Evolutionary conservation across 139 green algal species (phyloP).

Genomic region (Marvania coccoides): DNA sequence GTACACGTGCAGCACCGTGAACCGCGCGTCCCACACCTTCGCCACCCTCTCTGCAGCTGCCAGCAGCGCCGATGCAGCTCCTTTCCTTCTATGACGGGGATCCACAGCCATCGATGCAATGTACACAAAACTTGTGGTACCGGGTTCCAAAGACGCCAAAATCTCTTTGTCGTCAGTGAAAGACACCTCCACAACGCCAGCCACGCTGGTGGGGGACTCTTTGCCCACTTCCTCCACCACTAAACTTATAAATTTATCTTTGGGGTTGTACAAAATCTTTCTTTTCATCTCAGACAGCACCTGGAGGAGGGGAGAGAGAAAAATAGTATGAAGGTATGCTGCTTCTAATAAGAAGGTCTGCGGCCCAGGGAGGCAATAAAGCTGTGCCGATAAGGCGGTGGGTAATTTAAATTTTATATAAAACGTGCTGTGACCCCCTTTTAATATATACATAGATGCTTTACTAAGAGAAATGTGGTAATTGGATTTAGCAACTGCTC

Average conservation of each 20-base stretch:
- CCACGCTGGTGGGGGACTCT: not conserved
- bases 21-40: constrained; percentile 19
- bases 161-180: constrained; percentile 9
- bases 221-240: constrained; percentile 8
- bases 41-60: constrained; percentile 26
- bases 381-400: too few relatives aligned
- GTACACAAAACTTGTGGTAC: constrained; percentile 17
- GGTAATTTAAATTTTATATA: too few relatives aligned
- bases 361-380: too few relatives aligned
- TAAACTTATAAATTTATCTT: constrained; percentile 18
- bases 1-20: constrained; percentile 36
- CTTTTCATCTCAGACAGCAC: constrained; percentile 29
- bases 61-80: constrained; percentile 18
- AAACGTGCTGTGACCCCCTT: too few relatives aligned
- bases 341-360: too few relatives aligned
- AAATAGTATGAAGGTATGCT: too few relatives aligned
- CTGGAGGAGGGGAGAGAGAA: too few relatives aligned
- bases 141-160: constrained; percentile 7
- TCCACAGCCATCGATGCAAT: constrained; percentile 39
- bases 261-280: constrained; percentile 22
- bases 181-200: constrained; percentile 39
- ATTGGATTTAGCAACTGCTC: too few relatives aligned
- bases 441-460: too few relatives aligned
- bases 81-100: constrained; percentile 1
- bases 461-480: too few relatives aligned